These are phyloP conservation scores for Ophiostoma montium DNA, from an alignment of 2,329 filamentous ascomycete genomes.

Conservation along the genomic window DNA sequence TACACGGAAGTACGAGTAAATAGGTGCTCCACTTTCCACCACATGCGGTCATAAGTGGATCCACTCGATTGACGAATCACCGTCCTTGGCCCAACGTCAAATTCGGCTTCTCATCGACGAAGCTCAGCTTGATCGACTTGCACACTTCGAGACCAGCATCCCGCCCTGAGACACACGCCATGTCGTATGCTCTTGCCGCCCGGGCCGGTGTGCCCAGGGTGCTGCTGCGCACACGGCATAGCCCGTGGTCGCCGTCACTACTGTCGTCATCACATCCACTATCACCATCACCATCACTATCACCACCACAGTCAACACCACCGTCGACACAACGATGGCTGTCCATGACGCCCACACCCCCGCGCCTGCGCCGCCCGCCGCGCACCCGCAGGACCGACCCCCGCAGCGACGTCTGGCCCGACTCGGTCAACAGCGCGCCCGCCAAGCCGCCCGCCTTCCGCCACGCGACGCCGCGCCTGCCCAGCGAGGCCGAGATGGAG, in stretches of 20 bases:
- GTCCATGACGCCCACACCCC: neutral
- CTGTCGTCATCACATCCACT: neutral
- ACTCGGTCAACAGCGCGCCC: neutral
- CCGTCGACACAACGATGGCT: neutral
- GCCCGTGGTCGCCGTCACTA: too few species aligned
- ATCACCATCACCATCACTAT: neutral
- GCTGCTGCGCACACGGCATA: too few species aligned
- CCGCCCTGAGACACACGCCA: neutral
- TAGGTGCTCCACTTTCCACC: too few species aligned
- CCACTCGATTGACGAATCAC: too few species aligned
- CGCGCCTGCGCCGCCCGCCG: neutral
- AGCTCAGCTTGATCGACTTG: too few species aligned
- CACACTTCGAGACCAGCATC: neutral
- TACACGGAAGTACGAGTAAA: too few species aligned
- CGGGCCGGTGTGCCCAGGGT: neutral
- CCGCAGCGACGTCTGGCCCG: neutral
- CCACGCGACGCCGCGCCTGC: neutral
- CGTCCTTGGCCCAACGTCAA: too few species aligned
- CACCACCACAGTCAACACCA: neutral
- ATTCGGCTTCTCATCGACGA: too few species aligned
- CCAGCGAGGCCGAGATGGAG: neutral
- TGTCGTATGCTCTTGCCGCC: too few species aligned
- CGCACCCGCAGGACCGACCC: neutral
- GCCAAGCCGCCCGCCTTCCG: neutral
- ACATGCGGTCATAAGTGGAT: too few species aligned